A percentile compares a stretch with the other conserved stretches of the same genome.
These are phyloP conservation scores for Microdochium paspali DNA, from an alignment of 2,329 filamentous ascomycete species.

Conservation along the genomic window DNA sequence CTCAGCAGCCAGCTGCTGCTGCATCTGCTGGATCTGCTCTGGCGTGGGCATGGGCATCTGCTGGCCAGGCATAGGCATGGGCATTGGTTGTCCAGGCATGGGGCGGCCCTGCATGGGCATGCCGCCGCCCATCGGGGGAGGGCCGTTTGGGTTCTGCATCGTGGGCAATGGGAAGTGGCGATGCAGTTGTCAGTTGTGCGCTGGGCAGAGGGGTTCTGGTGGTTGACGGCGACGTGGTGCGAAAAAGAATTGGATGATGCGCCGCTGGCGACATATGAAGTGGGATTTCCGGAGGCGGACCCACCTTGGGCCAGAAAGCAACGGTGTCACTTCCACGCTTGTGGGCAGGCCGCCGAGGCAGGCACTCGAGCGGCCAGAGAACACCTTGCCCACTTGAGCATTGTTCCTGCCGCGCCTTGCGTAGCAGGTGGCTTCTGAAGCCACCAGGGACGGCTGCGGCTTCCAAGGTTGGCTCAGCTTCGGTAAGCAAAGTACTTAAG, in stretches of 20 bases:
- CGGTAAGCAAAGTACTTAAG: too few species aligned
- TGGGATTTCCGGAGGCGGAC: not conserved
- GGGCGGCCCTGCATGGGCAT: too few species aligned
- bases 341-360: too few species aligned
- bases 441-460: too few species aligned
- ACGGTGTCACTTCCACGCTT: not conserved
- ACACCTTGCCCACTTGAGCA: constrained; percentile 1
- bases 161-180: not conserved
- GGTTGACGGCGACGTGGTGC: constrained; percentile 13
- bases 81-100: too few species aligned
- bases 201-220: constrained; percentile 29
- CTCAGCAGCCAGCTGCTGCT: constrained; percentile 72
- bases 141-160: constrained; percentile 15
- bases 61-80: constrained; percentile 17
- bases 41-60: constrained; percentile 51
- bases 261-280: constrained; percentile 1
- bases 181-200: constrained; percentile 2
- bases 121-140: constrained; percentile 3
- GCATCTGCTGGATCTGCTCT: constrained; percentile 79
- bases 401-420: not conserved
- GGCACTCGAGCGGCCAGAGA: too few species aligned
- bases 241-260: constrained; percentile 14
- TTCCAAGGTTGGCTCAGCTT: too few species aligned
- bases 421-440: too few species aligned
- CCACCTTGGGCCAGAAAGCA: not conserved